A percentile compares a stretch with the other conserved stretches of the same genome.
These are phyloP conservation scores for Colletotrichum sp. DNA, from an alignment of 2,329 filamentous ascomycete species.

Conservation along the genomic window DNA sequence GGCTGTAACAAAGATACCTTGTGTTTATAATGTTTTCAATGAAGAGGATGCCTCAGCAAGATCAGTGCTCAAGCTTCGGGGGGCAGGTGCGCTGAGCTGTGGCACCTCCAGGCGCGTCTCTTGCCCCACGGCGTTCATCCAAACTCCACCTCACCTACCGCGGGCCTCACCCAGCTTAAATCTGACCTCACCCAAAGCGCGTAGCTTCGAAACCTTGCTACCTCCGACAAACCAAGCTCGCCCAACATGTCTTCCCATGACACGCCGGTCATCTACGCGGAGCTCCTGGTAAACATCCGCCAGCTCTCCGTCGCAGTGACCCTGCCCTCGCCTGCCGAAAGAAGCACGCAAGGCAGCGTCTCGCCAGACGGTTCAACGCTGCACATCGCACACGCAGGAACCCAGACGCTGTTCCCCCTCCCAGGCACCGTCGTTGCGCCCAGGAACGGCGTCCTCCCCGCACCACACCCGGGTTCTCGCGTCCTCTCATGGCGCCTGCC, in stretches of 20 bases:
- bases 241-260: slow-evolving; percentile 1
- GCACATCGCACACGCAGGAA: slow-evolving; percentile 51
- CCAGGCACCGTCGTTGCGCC: slow-evolving; percentile 44
- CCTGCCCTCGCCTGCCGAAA: slow-evolving; percentile 47
- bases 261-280: slow-evolving; percentile 58
- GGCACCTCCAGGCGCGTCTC: background rate
- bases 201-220: background rate
- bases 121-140: background rate
- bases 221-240: background rate
- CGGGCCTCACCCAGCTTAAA: background rate
- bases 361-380: slow-evolving; percentile 50
- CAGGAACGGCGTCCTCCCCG: slow-evolving; percentile 35
- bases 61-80: background rate
- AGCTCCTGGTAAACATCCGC: slow-evolving; percentile 68
- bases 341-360: slow-evolving; percentile 49
- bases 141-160: background rate
- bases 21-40: background rate
- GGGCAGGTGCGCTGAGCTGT: background rate
- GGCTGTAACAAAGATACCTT: background rate
- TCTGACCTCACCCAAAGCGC: background rate
- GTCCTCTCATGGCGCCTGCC: slow-evolving; percentile 61
- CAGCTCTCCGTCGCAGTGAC: slow-evolving; percentile 65
- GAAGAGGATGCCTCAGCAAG: background rate
- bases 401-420: slow-evolving; percentile 39
- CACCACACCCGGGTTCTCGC: slow-evolving; percentile 29